These are phyloP conservation scores for Populus davidiana DNA, from an alignment of 345 rosid genomes.

Conservation along the genomic window DNA sequence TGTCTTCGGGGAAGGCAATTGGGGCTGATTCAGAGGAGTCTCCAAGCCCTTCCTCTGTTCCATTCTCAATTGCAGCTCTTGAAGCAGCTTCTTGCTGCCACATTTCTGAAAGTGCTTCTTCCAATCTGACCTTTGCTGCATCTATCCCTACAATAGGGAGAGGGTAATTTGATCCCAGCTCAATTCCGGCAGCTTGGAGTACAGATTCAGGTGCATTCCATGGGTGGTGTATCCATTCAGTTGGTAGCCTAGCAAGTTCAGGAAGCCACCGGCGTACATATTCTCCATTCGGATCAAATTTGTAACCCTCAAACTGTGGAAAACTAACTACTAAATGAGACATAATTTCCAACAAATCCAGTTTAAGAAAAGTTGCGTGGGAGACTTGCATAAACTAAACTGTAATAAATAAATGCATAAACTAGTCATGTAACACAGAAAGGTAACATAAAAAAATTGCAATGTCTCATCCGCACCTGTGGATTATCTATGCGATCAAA, in stretches of 20 bases:
- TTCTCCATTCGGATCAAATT: conserved; percentile 88
- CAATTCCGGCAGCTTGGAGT: conserved; percentile 96
- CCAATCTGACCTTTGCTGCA: conserved; percentile 79
- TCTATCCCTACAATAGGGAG: conserved; percentile 74
- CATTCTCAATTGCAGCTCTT: conserved; percentile 88
- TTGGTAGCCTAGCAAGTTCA: conserved; percentile 89
- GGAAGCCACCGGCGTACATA: conserved; percentile 98
- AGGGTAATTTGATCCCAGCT: conserved; percentile 95
- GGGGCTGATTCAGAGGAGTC: conserved; percentile 73
- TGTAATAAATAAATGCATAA: not conserved
- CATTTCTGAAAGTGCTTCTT: conserved; percentile 82
- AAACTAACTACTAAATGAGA: conserved; percentile 8
- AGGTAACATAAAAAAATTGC: not conserved
- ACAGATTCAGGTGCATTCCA: conserved; percentile 95
- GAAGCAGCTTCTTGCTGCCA: conserved; percentile 97
- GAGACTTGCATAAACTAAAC: not conserved
- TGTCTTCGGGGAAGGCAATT: conserved; percentile 75
- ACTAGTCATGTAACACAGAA: not conserved
- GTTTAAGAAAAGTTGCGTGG: not conserved
- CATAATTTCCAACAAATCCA: not conserved
- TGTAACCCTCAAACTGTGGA: conserved; percentile 86
- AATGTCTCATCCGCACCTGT: conserved; percentile 42
- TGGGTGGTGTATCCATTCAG: conserved; percentile 99
- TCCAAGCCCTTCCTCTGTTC: conserved; percentile 96
- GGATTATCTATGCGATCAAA: conserved; percentile 92